Evolutionary conservation across 2,329 filamentous ascomycete genomes (phyloP), one percentile per base, ranked within the genome.

Genomic region (Colletotrichum lindemuthianum): DNA sequence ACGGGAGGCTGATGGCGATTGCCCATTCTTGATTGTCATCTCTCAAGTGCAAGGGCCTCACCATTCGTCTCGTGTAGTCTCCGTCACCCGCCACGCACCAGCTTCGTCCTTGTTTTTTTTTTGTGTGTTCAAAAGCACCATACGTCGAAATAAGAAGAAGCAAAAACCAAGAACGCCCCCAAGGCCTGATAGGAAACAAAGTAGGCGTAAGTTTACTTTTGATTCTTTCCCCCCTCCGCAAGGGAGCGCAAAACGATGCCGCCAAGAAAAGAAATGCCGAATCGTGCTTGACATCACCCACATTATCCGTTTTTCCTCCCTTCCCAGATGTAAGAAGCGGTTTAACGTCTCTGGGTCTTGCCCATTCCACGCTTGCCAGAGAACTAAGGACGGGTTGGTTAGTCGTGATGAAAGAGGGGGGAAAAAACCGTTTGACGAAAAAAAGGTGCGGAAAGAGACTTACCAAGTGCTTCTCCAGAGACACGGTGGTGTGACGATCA

Each of bases 311-410:
- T 32, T 57, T 44, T 24, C n/a, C 44, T 43, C 36, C 47, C 55
- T 39, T 50, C 44, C 44, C 39, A 8, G 9, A 53, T 41, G 36
- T 51, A 4, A 24, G 24, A 24, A 37, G 37, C 34, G 16, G 58
- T 67, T 83, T 84, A 92, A 77, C 90, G 88, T 70, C 89, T 88
- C 73, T 87, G 82, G 63, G 92, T 95, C 85, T 96, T 97, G 79
- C 96, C 95, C 75, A 97, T 94, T 68, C 92, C 90, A 77, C 96
- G 91, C 86, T 98, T 99, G 73, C 96, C 96, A 66, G 91, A 85
- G 76, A 92, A 89, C 92, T 94, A 41, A n/a, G 40, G 49, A 10
- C 68, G 50, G 49, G 43, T n/a, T n/a, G n/a, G 69, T 81, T 74
- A 79, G 80, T 71, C 72, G 67, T 51, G 55, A 44, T 47, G n/a